Base-by-base conservation (phyloP, 441 rosid genomes). In the Adansonia gregorii region DNA sequence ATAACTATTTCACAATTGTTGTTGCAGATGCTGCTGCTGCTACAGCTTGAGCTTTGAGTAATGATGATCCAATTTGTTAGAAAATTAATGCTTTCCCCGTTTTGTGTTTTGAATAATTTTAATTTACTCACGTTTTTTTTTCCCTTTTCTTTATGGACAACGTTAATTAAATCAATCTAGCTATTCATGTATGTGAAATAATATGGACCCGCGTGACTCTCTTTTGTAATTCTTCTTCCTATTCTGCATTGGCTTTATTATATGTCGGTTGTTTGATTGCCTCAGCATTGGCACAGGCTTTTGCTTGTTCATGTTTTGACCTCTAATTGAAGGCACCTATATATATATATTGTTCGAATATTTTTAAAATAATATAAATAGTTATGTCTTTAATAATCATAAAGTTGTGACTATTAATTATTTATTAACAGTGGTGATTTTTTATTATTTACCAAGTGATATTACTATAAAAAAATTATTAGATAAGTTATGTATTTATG, bases 11-110 rank as follows among this genome's bases (percentile, higher is more conserved):
- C 48, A n/a, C 27, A 5, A 72, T 54, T 54, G 75, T 71, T 71
- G 24, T 14, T 74, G 87, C 81, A 85, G 89, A 79, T 76, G 74
- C 75, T 64, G 15, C 75, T 64, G 15, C n/a, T 60, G 74, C 77
- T 61, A 48, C 67, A 54, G 68, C 72, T 45, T 83, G 80, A 84
- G 73, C 61, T 76, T 67, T 15, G 67, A 11, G 54, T 24, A 71
- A 58, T 68, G 80, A 52, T 58, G 46, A 48, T 67, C 56, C 27
- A 27, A 55, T 74, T 67, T 71, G 55, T 73, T 78, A 63, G 70
- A 75, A 35, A 64, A 70, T 76, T 79, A 41, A 19, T 73, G 41
- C 41, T 43, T 46, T 68, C 73, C 17, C 46, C 48, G 64, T 77
- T n/a, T 74, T 81, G 74, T 17, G 20, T 10, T 78, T 22, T 19